Evolutionary conservation across 805 yeast genomes (phyloP).

Genomic region (Torulaspora microellipsoides): DNA sequence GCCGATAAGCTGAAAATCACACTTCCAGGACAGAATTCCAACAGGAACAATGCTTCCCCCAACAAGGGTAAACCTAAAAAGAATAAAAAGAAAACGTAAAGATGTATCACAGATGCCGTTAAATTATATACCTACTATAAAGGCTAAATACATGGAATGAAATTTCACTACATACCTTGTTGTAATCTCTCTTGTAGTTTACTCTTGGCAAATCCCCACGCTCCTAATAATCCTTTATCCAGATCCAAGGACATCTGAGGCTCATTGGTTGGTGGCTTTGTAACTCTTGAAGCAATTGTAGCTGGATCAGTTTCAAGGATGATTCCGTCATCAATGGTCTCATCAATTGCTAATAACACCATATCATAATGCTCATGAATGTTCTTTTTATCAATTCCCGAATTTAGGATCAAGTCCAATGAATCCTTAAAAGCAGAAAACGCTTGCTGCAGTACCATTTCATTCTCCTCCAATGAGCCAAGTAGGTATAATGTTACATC

Average conservation of each 20-base stretch:
- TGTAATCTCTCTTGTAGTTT: slow-evolving; percentile 53
- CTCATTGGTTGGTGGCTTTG: slow-evolving; percentile 78
- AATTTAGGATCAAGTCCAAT: slow-evolving; percentile 63
- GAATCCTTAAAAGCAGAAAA: slow-evolving; percentile 78
- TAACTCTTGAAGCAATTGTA: slow-evolving; percentile 83
- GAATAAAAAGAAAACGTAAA: slow-evolving; percentile 6
- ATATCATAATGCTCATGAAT: slow-evolving; percentile 80
- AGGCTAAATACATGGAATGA: not conserved
- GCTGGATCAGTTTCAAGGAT: slow-evolving; percentile 86
- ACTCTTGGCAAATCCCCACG: slow-evolving; percentile 83
- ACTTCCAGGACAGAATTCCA: slow-evolving; percentile 45
- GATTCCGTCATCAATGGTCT: slow-evolving; percentile 89
- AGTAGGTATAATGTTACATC: slow-evolving; percentile 71
- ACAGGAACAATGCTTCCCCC: slow-evolving; percentile 16
- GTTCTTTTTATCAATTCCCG: slow-evolving; percentile 69
- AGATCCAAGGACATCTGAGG: slow-evolving; percentile 55
- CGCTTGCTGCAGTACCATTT: slow-evolving; percentile 68
- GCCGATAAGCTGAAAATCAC: slow-evolving; percentile 66
- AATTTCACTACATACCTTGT: slow-evolving; percentile 35
- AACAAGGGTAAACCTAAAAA: slow-evolving; percentile 23
- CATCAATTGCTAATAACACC: slow-evolving; percentile 83
- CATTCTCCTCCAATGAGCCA: slow-evolving; percentile 78
- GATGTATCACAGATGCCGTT: not conserved
- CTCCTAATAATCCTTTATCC: slow-evolving; percentile 75
- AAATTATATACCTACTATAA: not conserved